phyloP scores from a whole-genome alignment of 179 eudicot species.

The Heliamphora pulchella region DNA sequence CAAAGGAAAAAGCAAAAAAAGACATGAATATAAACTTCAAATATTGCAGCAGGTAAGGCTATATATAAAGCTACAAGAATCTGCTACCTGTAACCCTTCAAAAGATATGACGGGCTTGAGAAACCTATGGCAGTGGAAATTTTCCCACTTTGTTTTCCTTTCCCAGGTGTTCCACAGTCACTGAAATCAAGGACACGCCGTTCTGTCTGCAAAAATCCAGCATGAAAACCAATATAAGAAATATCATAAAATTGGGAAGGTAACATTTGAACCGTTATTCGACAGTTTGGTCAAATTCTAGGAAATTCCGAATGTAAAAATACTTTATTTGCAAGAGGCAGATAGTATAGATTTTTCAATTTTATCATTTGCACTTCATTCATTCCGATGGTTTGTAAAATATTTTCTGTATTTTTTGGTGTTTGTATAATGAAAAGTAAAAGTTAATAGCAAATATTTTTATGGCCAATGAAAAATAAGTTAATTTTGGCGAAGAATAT shows the following conservation, averaged over 20 bases:
- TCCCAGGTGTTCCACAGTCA: constrained; percentile 69
- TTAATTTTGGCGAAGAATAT: no score
- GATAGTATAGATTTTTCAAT: neutral
- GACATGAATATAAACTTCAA: neutral
- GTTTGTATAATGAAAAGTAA: no score
- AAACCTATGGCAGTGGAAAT: constrained; percentile 25
- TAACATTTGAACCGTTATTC: neutral
- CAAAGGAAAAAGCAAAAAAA: neutral
- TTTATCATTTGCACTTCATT: neutral
- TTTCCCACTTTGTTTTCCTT: constrained; percentile 28
- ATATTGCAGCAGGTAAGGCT: constrained; percentile 7
- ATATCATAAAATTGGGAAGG: neutral
- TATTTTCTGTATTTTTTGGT: no score
- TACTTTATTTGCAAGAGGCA: neutral
- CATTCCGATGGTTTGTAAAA: no score
- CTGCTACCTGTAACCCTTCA: constrained; percentile 59
- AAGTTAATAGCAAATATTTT: no score
- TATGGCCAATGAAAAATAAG: no score
- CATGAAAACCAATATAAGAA: neutral
- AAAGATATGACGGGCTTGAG: constrained; percentile 45
- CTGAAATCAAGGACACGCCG: constrained; percentile 81
- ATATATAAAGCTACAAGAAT: neutral
- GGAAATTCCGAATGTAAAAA: neutral
- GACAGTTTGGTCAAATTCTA: neutral
- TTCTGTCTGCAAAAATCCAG: constrained; percentile 46